Percentiles rank a stretch among this genome's conserved stretches.
Conservation (phyloP, 768 basidiomycete genomes). For the Gymnopilus dilepis region DNA sequence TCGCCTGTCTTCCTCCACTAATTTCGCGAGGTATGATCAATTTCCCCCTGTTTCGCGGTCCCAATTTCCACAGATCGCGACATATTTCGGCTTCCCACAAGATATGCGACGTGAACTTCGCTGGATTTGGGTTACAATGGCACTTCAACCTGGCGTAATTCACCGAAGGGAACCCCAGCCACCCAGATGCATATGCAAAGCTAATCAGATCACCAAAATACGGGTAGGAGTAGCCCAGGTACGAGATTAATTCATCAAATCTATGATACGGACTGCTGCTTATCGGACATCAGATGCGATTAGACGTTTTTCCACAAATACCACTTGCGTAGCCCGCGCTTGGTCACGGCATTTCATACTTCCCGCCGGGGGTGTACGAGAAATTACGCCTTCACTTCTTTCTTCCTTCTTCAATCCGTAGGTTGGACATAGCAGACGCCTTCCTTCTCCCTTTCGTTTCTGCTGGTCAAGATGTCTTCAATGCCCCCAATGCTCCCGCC, state of each 20-base stretch:
- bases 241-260: background rate
- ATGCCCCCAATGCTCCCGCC: slow-evolving; percentile 2
- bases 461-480: background rate
- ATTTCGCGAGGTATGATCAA: background rate
- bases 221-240: background rate
- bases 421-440: background rate
- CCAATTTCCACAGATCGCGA: background rate
- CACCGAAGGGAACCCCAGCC: background rate
- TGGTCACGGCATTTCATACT: background rate
- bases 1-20: background rate
- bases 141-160: background rate
- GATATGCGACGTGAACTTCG: background rate
- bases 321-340: background rate
- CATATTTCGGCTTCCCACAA: background rate
- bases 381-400: background rate
- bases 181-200: background rate
- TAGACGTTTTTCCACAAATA: background rate
- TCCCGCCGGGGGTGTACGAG: background rate
- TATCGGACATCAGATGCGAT: background rate
- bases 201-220: background rate
- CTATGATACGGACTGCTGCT: background rate
- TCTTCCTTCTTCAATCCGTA: background rate
- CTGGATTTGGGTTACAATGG: background rate
- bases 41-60: background rate
- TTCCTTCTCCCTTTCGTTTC: background rate